Base-by-base conservation (phyloP, 345 rosid species). In the Boechera stricta region DNA sequence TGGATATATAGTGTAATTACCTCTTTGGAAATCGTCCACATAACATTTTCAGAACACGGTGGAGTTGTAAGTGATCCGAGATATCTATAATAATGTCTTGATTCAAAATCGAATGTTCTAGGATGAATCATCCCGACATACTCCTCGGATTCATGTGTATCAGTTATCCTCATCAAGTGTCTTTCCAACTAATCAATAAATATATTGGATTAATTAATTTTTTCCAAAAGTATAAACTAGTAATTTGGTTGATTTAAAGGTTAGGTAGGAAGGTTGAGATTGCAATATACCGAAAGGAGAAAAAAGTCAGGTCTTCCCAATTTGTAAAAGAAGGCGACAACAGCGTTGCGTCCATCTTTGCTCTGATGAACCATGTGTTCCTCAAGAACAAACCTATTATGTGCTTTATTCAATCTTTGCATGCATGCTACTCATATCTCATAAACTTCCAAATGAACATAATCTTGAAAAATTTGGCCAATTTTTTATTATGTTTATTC, bases 1-100 rank as follows among this genome's bases (percentile, higher is more conserved):
- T 16, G 44, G 41, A 53, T 39, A 10, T 8, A 52, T 6, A 64
- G 36, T 16, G 57, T 35, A 4, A 53, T 21, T 6, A 91, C 98
- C 93, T 94, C 86, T 65, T 60, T 81, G 28, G 87, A 76, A 54
- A 94, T 80, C 44, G 86, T 85, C 98, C 98, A 94, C 10, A 70
- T 6, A 18, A 92, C 92, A 68, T 88, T 84, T 77, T 92, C 85
- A 28, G 92, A 82, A 80, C 98, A 94, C 0, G 98, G 97, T 79
- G 98, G 98, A 69, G 80, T 5, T 1, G 97, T 94, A 11, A 94
- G 97, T 62, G 98, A 94, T 29, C 98, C 98, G 0, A 84, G 21
- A 71, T 92, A 94, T 82, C 97, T 87, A 74, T 82, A 94, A 75
- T 90, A 94, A 67, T 85, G 79, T 69, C 77, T 77, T 72, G 88